A percentile compares a stretch with the other conserved stretches of the same genome.
These are phyloP conservation scores for Phialophora tarda DNA, from an alignment of 2,329 filamentous ascomycete genomes.

Conservation along the genomic window DNA sequence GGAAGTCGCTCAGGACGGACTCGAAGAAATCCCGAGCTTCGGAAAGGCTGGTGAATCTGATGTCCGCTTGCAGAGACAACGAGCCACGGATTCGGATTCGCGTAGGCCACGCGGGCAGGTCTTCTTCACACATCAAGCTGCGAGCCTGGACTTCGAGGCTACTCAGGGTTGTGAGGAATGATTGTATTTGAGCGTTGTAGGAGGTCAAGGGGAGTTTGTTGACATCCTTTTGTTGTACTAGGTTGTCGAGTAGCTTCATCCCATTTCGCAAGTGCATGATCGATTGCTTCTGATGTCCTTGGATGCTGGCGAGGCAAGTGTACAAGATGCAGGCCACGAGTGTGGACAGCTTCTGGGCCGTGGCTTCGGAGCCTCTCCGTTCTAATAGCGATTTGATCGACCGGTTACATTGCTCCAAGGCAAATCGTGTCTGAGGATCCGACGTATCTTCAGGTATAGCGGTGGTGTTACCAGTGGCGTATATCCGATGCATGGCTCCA, in stretches of 20 bases:
- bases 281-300: conserved; percentile 20
- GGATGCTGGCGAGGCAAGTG: conserved; percentile 20
- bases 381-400: conserved; percentile 20
- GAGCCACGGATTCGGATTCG: background rate
- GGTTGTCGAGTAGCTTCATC: conserved; percentile 13
- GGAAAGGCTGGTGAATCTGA: conserved; percentile 9
- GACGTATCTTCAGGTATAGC: conserved; percentile 20
- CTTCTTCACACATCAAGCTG: conserved; percentile 19
- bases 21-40: conserved; percentile 19
- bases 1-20: conserved; percentile 16
- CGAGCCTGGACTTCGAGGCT: conserved; percentile 22
- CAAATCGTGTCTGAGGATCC: conserved; percentile 16
- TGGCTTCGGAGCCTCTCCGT: conserved; percentile 3
- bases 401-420: conserved; percentile 22
- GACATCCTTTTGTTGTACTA: conserved; percentile 7
- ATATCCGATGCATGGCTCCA: conserved; percentile 20
- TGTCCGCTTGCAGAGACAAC: background rate
- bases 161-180: conserved; percentile 15
- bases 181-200: conserved; percentile 15
- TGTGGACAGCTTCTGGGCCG: conserved; percentile 8
- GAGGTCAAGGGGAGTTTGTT: background rate
- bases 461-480: conserved; percentile 6
- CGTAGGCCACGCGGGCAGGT: conserved; percentile 10
- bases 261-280: conserved; percentile 24
- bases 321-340: conserved; percentile 20